These are phyloP conservation scores for Pseudognaphalium luteoalbum DNA, from an alignment of 129 eudicot genomes.

Conservation along the genomic window DNA sequence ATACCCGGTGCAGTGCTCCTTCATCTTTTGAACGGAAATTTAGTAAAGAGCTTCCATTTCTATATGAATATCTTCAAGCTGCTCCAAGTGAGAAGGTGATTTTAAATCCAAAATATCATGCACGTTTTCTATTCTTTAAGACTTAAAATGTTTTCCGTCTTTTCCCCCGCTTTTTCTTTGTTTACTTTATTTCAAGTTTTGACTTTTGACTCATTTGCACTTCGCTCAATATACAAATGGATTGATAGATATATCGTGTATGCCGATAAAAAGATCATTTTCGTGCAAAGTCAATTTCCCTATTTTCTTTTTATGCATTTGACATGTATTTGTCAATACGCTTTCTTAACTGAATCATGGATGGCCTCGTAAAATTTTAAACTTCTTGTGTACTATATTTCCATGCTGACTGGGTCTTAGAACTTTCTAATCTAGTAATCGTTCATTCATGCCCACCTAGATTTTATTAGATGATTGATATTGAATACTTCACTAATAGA, in stretches of 20 bases:
- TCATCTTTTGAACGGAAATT: constrained; percentile 82
- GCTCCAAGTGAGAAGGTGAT: constrained; percentile 70
- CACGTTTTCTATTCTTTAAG: not conserved
- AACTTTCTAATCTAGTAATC: not conserved
- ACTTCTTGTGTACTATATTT: constrained; percentile 14
- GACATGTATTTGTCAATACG: not conserved
- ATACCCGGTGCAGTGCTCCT: constrained; percentile 60
- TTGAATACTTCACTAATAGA: constrained; percentile 12
- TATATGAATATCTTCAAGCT: constrained; percentile 70
- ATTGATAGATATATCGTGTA: not conserved
- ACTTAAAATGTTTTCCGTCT: not conserved
- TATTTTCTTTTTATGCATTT: not conserved
- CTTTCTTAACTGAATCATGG: constrained; percentile 7
- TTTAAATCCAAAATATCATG: constrained; percentile 6
- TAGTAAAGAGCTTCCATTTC: constrained; percentile 64
- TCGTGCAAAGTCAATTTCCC: not conserved
- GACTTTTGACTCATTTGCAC: constrained; percentile 13
- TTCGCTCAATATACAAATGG: not conserved
- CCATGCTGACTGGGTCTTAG: not conserved
- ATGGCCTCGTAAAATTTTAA: not conserved
- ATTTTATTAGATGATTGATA: constrained; percentile 12
- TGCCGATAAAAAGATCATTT: not conserved
- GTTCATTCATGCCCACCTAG: constrained; percentile 10
- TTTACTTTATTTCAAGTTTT: not conserved
- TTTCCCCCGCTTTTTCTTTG: not conserved